Evolutionary conservation across 495 filamentous ascomycete species (phyloP), one percentile per base, ranked within the genome.

Genomic region (Copromyces sp.): DNA sequence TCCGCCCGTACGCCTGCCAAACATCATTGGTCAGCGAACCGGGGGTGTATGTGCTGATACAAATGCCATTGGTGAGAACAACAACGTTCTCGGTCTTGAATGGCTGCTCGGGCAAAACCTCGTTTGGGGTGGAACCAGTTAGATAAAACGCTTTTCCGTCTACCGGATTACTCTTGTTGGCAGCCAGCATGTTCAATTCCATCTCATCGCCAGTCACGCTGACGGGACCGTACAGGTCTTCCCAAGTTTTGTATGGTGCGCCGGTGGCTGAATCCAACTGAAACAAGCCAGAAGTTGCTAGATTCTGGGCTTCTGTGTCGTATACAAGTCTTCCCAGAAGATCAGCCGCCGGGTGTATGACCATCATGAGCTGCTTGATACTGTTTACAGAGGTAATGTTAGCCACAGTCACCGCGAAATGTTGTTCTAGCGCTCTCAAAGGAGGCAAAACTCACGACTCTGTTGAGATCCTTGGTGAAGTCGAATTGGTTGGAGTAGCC

Each of bases 1-100:
- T 5, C 35, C 5, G 3, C 5, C 35, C 35, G 5, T 37, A 37
- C 35, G 35, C 35, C 35, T 37, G 35, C 35, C 35, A 37, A 37
- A 37, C 35, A 37, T 4, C 35, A 37, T 4, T 37, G 35, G 35
- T 37, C 35, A 37, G 4, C 35, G 35, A 37, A 2, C 35, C 35
- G 35, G 35, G 35, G 5, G 87, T 86, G 80, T 90, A 92, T 2
- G 89, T 89, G 4, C 88, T 90, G 38, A 85, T 87, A 79, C 90
- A 92, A 74, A 85, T 85, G 61, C 90, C 89, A 77, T 92, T 89
- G 39, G 85, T 85, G 59, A 86, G 77, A 73, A 88, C 70, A 68
- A 84, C 77, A 35, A 86, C 79, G 68, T 85, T 76, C 68, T 85
- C 82, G 7, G 76, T 78, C 39, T 47, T 24, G 35, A 79, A 80